A percentile compares a stretch with the other conserved stretches of the same genome.
Evolutionary conservation across 306 rosid species (phyloP).

Genomic region (Malus fusca): DNA sequence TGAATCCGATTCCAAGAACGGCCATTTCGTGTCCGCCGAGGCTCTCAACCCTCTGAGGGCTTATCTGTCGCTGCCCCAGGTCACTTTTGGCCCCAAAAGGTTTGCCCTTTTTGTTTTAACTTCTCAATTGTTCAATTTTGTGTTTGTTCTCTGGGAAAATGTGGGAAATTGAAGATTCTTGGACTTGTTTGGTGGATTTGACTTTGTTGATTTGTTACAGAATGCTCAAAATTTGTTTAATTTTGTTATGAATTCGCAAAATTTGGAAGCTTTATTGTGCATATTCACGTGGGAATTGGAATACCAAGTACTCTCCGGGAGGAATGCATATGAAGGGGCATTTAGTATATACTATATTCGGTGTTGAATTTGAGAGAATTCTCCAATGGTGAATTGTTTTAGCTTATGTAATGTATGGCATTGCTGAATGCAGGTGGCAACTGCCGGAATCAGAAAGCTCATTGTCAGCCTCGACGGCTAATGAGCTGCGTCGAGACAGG

Average conservation of each 20-base stretch:
- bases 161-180: not conserved
- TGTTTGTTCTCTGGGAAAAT: not conserved
- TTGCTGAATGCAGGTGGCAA: slow-evolving; percentile 59
- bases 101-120: slow-evolving; percentile 23
- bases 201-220: not conserved
- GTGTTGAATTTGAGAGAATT: not conserved
- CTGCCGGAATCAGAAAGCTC: slow-evolving; percentile 34
- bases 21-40: slow-evolving; percentile 33
- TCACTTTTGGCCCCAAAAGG: slow-evolving; percentile 92
- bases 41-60: slow-evolving; percentile 70
- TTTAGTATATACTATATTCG: not conserved
- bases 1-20: slow-evolving; percentile 31
- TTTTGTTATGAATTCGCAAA: not conserved
- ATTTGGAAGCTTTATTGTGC: slow-evolving; percentile 4
- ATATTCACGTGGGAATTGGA: not conserved
- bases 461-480: slow-evolving; percentile 74
- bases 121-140: not conserved
- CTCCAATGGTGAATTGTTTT: not conserved
- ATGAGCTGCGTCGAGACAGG: slow-evolving; percentile 67
- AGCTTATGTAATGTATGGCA: not conserved
- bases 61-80: slow-evolving; percentile 71
- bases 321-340: not conserved
- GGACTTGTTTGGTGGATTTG: not conserved
- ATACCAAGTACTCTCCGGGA: not conserved
- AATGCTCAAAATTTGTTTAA: not conserved